A percentile compares a stretch with the other conserved stretches of the same genome.
Conservation (phyloP, 805 yeast species). For the Starmerella apicola region DNA sequence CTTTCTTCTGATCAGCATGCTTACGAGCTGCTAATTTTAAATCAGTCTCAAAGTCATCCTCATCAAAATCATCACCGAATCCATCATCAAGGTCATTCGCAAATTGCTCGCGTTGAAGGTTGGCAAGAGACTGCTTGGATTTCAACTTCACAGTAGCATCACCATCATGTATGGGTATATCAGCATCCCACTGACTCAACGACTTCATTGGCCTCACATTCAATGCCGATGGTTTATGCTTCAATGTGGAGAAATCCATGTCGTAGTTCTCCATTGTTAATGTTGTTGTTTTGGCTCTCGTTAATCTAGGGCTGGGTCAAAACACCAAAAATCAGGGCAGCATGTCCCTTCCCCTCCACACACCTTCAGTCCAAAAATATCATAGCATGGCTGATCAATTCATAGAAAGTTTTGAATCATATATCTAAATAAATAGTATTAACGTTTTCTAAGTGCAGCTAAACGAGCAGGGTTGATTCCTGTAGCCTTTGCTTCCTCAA, state of each 20-base stretch:
- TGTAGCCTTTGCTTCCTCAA: conserved; percentile 4
- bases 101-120: not conserved
- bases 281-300: too few relatives aligned
- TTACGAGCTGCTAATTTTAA: conserved; percentile 1
- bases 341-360: too few relatives aligned
- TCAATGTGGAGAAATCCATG: conserved; percentile 19
- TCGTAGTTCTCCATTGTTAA: conserved; percentile 20
- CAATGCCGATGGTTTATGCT: conserved; percentile 5
- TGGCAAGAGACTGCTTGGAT: not conserved
- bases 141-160: conserved; percentile 10
- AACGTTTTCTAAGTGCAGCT: conserved; percentile 11
- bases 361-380: too few relatives aligned
- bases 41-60: conserved; percentile 17
- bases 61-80: conserved; percentile 4
- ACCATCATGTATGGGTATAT: conserved; percentile 13
- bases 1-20: not conserved
- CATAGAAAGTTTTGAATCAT: too few relatives aligned
- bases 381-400: too few relatives aligned
- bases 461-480: conserved; percentile 17
- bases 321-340: not conserved
- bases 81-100: not conserved
- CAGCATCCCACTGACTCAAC: conserved; percentile 14
- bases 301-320: too few relatives aligned
- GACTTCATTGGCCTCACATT: not conserved
- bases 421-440: not conserved